Percentiles rank a stretch among this genome's conserved stretches.
Evolutionary conservation across 73 alveolate species (phyloP).

Genomic region (Paramecium tetraurelia): DNA sequence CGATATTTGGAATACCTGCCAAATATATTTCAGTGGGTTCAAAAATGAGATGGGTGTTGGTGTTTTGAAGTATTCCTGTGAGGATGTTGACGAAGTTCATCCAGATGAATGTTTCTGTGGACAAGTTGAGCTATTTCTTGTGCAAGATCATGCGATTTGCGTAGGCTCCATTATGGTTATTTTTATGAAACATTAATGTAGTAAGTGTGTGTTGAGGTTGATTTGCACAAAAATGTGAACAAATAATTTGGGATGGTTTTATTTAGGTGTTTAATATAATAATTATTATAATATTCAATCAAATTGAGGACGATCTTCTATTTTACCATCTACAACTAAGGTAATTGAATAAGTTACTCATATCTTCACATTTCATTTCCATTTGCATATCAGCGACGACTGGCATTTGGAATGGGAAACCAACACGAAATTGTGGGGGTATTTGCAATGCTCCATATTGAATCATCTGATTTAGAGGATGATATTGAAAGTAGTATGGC

Average conservation of each 20-base stretch:
- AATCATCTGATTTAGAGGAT: not conserved
- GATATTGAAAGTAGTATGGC: not conserved
- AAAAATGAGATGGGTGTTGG: not conserved
- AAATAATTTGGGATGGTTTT: constrained; percentile 15
- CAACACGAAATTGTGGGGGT: not conserved
- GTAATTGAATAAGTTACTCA: not conserved
- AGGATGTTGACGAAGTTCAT: not conserved
- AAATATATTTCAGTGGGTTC: not conserved
- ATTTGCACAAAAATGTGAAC: not conserved
- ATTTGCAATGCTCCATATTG: not conserved
- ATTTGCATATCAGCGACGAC: not conserved
- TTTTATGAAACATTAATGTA: constrained; percentile 17
- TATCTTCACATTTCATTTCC: not conserved
- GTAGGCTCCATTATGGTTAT: not conserved
- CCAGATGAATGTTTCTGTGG: constrained; percentile 15
- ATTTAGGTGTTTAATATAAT: not conserved
- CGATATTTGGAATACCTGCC: not conserved
- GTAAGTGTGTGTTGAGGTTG: not conserved
- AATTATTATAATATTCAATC: not conserved
- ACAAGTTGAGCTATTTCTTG: not conserved
- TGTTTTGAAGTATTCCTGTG: not conserved
- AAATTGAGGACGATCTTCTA: not conserved
- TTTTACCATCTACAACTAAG: constrained; percentile 16
- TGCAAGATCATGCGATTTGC: not conserved
- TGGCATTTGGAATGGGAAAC: not conserved